Conservation (phyloP, 2,329 filamentous ascomycete species). For the Penicillium sumatraense region DNA sequence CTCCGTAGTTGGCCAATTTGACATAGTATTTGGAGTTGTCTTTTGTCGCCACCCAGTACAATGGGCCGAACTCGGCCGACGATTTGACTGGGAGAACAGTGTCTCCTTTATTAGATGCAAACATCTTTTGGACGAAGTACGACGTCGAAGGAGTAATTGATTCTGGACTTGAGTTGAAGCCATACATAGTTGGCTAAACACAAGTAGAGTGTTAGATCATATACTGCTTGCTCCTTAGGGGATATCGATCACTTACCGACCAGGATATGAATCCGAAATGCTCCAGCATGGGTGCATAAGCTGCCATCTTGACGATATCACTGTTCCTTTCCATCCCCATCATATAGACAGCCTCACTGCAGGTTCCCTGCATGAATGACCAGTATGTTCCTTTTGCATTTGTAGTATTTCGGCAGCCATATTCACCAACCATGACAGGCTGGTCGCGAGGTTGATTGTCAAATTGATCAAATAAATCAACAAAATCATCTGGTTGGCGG, state of each 20-base stretch:
- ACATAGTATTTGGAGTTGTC: slow-evolving; percentile 28
- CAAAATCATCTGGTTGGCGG: slow-evolving; percentile 54
- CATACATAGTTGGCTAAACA: slow-evolving; percentile 37
- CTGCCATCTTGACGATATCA: slow-evolving; percentile 41
- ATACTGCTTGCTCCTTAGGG: neutral
- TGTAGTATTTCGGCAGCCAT: slow-evolving; percentile 31
- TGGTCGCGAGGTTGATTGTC: slow-evolving; percentile 53
- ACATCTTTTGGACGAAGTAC: slow-evolving; percentile 43
- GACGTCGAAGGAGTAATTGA: slow-evolving; percentile 38
- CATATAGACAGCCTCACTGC: slow-evolving; percentile 68
- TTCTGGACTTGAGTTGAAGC: slow-evolving; percentile 34
- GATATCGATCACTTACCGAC: slow-evolving; percentile 32
- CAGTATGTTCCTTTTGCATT: slow-evolving; percentile 24
- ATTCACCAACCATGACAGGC: slow-evolving; percentile 38
- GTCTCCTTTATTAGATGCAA: slow-evolving; percentile 36
- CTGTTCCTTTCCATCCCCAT: slow-evolving; percentile 55
- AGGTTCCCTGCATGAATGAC: slow-evolving; percentile 52
- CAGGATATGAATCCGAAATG: slow-evolving; percentile 40
- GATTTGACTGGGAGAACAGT: slow-evolving; percentile 36
- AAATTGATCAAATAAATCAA: slow-evolving; percentile 57
- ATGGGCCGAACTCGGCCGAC: slow-evolving; percentile 30
- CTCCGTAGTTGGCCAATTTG: slow-evolving; percentile 39
- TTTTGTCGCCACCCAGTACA: slow-evolving; percentile 42
- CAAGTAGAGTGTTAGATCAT: neutral
- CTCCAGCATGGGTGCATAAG: slow-evolving; percentile 43